Evolutionary conservation across 106 monocot genomes (phyloP).

Genomic region (Ottelia alismoides): DNA sequence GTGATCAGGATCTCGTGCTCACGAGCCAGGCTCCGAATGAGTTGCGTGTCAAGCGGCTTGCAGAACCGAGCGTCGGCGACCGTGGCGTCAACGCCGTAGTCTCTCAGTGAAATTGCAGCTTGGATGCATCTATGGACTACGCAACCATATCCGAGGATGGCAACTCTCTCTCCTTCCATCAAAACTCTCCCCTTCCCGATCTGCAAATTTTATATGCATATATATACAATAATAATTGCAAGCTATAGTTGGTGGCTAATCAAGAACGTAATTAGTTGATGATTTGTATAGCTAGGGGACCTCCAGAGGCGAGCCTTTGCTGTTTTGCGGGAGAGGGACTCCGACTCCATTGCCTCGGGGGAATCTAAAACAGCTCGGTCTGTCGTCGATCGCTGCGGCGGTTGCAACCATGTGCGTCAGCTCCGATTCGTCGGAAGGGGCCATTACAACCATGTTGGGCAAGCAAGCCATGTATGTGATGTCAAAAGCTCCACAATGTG

Average conservation of each 20-base stretch:
- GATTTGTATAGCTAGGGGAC: not conserved
- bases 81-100: not conserved
- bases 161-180: not conserved
- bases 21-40: not conserved
- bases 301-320: not conserved
- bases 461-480: constrained; percentile 5
- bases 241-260: not conserved
- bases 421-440: not conserved
- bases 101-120: not conserved
- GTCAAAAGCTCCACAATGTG: constrained; percentile 2
- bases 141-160: too few species aligned
- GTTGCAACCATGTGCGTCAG: constrained; percentile 5
- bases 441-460: constrained; percentile 7
- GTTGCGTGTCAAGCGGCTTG: constrained; percentile 1
- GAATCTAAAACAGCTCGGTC: not conserved
- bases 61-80: not conserved
- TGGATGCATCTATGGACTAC: not conserved
- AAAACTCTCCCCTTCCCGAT: not conserved
- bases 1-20: not conserved
- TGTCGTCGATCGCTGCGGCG: not conserved
- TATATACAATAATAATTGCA: not conserved
- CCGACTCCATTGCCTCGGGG: not conserved
- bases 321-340: not conserved
- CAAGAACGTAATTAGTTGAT: not conserved
- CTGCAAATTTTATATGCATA: not conserved